Evolutionary conservation across 495 filamentous ascomycete genomes (phyloP), one percentile per base, ranked within the genome.

Genomic region (Talaromyces nanjingensis): DNA sequence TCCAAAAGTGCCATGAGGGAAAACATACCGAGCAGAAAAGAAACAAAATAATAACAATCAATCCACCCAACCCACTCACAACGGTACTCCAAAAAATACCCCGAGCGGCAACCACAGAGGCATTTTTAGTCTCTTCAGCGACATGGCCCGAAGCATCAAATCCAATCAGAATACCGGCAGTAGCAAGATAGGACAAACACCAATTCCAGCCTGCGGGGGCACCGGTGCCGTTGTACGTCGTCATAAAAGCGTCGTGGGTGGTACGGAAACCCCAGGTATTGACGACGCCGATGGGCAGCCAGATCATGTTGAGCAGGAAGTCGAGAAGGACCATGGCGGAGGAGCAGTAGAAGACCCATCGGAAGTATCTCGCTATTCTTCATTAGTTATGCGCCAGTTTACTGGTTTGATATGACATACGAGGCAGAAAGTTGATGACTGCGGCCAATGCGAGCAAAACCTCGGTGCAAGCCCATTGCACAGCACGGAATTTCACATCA

Each of bases 21-120:
- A 39, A 49, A 71, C 78, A 57, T 63, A 80, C 77, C 20, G 78
- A 73, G 63, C 83, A 85, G 73, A 85, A 85, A 22, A 85, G 71
- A 69, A 84, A 84, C 3, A 85, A 66, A 62, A 85, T 83, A 58
- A 85, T 79, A 7, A 79, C 76, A 29, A 75, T 71, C 54, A 84
- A 70, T 25, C 80, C 82, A 14, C 81, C 79, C 60, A 83, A 67
- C 25, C 78, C 81, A 63, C 79, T 81, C 1, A 69, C 80, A 37
- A 84, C 72, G 3, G 81, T 82, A 68, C 80, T 83, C 75, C 76
- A 81, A 65, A 82, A 84, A 65, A 85, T 85, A 59, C 81, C 83
- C 33, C 79, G 76, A 0, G 83, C 83, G 18, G 82, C 82, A 55
- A 76, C 80, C 6, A 83, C 37, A 18, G 76, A 81, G 6, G 83